Conservation (phyloP, 176 grass and related monocot genomes). For the Musa troglodytarum region DNA sequence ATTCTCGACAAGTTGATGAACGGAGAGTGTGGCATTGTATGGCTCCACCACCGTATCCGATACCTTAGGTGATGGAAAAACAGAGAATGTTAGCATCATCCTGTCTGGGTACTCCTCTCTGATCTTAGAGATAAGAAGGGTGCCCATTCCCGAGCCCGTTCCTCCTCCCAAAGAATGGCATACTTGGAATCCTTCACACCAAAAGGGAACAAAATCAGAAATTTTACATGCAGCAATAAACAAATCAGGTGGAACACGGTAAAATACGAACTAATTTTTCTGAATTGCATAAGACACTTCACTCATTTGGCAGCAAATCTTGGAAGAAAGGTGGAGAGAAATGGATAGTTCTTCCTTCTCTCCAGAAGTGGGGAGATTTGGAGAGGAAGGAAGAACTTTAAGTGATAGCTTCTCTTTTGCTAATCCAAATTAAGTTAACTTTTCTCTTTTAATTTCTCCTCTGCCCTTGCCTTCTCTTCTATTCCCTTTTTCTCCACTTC, state of each 20-base stretch:
- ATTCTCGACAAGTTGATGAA: conserved; percentile 61
- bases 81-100: conserved; percentile 61
- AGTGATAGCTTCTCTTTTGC: no score
- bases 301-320: no score
- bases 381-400: no score
- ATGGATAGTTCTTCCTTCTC: no score
- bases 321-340: no score
- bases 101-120: conserved; percentile 65
- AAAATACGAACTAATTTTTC: no score
- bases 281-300: no score
- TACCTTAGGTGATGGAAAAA: conserved; percentile 58
- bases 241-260: not conserved
- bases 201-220: not conserved
- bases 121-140: conserved; percentile 64
- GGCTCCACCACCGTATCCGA: conserved; percentile 60
- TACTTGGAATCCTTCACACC: conserved; percentile 41
- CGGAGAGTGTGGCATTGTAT: conserved; percentile 55
- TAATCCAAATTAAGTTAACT: no score
- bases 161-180: conserved; percentile 62
- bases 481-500: no score
- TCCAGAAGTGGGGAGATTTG: no score
- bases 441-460: no score
- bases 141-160: conserved; percentile 62
- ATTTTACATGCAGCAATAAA: not conserved
- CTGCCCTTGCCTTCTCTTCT: no score